These are phyloP conservation scores for Phylloporus sp. DNA, from an alignment of 768 basidiomycete genomes.

Conservation along the genomic window DNA sequence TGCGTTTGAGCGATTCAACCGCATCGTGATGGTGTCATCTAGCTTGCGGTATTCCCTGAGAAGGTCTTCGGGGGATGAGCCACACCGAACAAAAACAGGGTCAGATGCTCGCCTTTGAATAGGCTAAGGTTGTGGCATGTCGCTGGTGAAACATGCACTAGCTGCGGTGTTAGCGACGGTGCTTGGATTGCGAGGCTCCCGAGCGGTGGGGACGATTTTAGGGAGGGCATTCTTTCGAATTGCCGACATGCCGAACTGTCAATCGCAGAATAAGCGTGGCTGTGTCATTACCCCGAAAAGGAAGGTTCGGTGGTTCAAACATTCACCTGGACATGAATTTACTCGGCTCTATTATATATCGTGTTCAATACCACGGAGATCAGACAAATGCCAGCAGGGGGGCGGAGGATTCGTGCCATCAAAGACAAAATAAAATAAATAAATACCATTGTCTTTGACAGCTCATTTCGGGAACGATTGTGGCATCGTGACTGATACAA, in stretches of 20 bases:
- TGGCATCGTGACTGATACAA: conserved; percentile 12
- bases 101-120: conserved; percentile 55
- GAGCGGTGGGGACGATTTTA: conserved; percentile 43
- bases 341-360: background rate
- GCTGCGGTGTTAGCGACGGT: conserved; percentile 54
- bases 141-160: conserved; percentile 66
- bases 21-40: conserved; percentile 77
- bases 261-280: conserved; percentile 23
- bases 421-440: background rate
- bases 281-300: conserved; percentile 21
- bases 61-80: conserved; percentile 51
- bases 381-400: background rate
- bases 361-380: background rate
- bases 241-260: conserved; percentile 28
- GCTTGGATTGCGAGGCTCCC: conserved; percentile 70
- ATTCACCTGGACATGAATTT: background rate
- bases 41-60: conserved; percentile 77
- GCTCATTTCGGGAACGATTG: conserved; percentile 19
- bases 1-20: conserved; percentile 75
- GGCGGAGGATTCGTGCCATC: background rate
- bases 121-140: conserved; percentile 73
- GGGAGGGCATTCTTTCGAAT: conserved; percentile 34
- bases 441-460: conserved; percentile 12
- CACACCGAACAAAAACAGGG: conserved; percentile 4
- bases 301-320: conserved; percentile 27